These are phyloP conservation scores for Proliferodiscus dingleyae DNA, from an alignment of 2,329 filamentous ascomycete genomes.

Conservation along the genomic window DNA sequence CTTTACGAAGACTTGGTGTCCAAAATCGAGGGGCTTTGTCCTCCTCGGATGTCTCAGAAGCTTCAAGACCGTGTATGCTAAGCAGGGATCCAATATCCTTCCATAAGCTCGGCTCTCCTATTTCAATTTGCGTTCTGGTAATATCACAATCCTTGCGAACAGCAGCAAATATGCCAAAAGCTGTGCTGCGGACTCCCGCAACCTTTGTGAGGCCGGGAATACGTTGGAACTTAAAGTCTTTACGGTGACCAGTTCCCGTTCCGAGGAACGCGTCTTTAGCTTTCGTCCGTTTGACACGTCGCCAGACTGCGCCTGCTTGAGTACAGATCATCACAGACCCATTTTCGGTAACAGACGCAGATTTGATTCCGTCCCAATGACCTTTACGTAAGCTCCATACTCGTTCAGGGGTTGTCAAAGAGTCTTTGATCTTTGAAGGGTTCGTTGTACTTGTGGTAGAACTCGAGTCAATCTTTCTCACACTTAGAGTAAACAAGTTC, in stretches of 20 bases:
- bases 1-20: constrained; percentile 41
- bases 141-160: constrained; percentile 81
- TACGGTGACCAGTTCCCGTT: constrained; percentile 56
- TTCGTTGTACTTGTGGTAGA: constrained; percentile 77
- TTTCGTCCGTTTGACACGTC: constrained; percentile 75
- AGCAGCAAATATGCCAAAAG: constrained; percentile 84
- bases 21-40: constrained; percentile 38
- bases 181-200: constrained; percentile 77
- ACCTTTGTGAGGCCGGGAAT: constrained; percentile 85
- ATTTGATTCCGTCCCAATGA: constrained; percentile 65
- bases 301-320: constrained; percentile 88
- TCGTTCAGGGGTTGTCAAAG: constrained; percentile 70
- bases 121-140: constrained; percentile 63
- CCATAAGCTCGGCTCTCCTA: constrained; percentile 67
- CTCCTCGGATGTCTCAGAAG: constrained; percentile 36
- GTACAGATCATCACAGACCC: constrained; percentile 94
- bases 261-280: constrained; percentile 59
- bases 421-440: constrained; percentile 80
- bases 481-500: constrained; percentile 78
- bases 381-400: constrained; percentile 83
- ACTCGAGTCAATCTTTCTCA: constrained; percentile 62
- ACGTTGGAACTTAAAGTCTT: constrained; percentile 93
- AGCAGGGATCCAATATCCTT: constrained; percentile 67
- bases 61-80: constrained; percentile 57
- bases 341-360: constrained; percentile 85